Conservation (phyloP, 306 rosid species). For the Lotus japonicus region DNA sequence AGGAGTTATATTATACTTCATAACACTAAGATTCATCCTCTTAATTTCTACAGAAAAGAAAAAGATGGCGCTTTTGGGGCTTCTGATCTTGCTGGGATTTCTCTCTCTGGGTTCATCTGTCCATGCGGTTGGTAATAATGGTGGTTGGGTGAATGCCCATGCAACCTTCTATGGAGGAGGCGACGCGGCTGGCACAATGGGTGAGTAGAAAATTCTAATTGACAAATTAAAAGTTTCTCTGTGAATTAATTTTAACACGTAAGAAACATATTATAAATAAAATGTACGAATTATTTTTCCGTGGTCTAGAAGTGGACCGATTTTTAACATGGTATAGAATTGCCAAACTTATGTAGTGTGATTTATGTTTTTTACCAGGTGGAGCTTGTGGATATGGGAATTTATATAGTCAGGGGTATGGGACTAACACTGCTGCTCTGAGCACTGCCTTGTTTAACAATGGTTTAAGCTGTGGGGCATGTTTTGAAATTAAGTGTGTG, state of each 20-base stretch:
- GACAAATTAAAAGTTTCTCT: too few relatives aligned
- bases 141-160: conserved; percentile 64
- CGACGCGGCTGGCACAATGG: conserved; percentile 89
- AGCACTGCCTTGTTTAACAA: conserved; percentile 73
- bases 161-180: conserved; percentile 92
- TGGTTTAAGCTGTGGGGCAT: conserved; percentile 73
- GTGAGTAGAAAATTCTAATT: conserved; percentile 20
- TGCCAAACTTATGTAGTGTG: background rate
- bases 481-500: conserved; percentile 61
- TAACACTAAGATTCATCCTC: too few relatives aligned
- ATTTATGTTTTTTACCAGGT: conserved; percentile 24
- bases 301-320: too few relatives aligned
- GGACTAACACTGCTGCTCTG: conserved; percentile 68
- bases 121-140: conserved; percentile 20
- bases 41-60: conserved; percentile 1
- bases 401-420: conserved; percentile 67
- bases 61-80: conserved; percentile 36
- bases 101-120: conserved; percentile 24
- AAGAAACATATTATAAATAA: too few relatives aligned
- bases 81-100: conserved; percentile 37
- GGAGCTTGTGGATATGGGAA: conserved; percentile 89
- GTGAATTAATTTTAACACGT: too few relatives aligned
- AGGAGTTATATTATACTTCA: too few relatives aligned
- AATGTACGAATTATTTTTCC: too few relatives aligned
- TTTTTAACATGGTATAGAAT: too few relatives aligned